Conservation (phyloP, 352 stramenopile species). For the Phytophthora vignae region DNA sequence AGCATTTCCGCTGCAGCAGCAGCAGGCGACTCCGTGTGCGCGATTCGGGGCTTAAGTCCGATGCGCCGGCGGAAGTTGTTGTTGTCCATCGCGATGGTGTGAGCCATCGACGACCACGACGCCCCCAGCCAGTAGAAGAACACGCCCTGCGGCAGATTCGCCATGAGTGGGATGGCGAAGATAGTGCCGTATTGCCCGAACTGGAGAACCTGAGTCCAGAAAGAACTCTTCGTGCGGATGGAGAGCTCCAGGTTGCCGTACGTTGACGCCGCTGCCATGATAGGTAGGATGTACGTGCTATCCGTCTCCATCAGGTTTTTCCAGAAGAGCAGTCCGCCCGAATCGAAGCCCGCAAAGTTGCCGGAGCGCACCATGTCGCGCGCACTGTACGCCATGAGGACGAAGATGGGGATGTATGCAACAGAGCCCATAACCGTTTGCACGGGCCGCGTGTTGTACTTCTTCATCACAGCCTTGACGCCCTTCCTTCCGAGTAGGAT, state of each 20-base stretch:
- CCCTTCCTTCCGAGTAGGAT: constrained; percentile 60
- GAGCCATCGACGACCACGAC: constrained; percentile 71
- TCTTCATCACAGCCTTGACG: constrained; percentile 69
- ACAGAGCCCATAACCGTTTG: constrained; percentile 71
- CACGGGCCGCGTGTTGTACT: constrained; percentile 77
- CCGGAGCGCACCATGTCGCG: constrained; percentile 82
- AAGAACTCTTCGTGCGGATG: constrained; percentile 52
- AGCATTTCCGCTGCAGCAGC: constrained; percentile 26
- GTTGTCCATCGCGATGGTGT: constrained; percentile 71
- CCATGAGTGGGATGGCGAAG: constrained; percentile 60
- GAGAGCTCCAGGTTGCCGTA: constrained; percentile 74
- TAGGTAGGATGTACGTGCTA: constrained; percentile 63
- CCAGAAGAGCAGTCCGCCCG: constrained; percentile 70
- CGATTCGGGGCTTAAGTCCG: constrained; percentile 57
- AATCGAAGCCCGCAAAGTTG: constrained; percentile 66
- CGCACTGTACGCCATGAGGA: constrained; percentile 77
- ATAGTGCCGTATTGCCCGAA: constrained; percentile 64
- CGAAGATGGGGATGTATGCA: constrained; percentile 77
- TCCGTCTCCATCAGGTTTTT: constrained; percentile 74
- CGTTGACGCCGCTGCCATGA: constrained; percentile 61
- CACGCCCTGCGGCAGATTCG: constrained; percentile 67
- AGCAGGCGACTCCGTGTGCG: constrained; percentile 25
- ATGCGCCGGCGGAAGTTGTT: constrained; percentile 68
- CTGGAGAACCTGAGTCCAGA: constrained; percentile 55
- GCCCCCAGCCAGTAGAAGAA: constrained; percentile 87